phyloP scores from a whole-genome alignment of 2,329 filamentous ascomycete species.

The Aureobasidium sp. region DNA sequence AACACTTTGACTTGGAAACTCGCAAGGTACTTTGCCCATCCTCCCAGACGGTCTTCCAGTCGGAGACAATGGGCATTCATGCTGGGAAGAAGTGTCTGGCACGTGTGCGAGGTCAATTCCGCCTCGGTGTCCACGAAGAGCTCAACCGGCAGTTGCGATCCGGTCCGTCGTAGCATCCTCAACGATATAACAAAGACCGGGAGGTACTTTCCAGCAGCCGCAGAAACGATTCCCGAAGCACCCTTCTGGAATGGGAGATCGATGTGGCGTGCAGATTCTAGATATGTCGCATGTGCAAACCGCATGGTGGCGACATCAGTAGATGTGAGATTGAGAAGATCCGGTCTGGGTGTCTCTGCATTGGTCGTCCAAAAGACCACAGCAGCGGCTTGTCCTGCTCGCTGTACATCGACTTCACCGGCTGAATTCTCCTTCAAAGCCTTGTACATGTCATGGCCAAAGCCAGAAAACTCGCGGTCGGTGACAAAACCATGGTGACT shows the following conservation, averaged over 20 bases:
- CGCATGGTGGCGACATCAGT: neutral
- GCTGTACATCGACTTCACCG: neutral
- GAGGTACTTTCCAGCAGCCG: constrained; percentile 6
- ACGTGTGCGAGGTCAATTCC: constrained; percentile 36
- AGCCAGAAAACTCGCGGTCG: neutral
- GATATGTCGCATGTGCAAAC: neutral
- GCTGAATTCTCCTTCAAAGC: neutral
- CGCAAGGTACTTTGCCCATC: constrained; percentile 5
- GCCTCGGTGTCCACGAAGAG: constrained; percentile 35
- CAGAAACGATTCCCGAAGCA: constrained; percentile 6
- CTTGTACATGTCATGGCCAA: neutral
- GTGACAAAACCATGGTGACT: neutral
- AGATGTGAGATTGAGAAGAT: neutral
- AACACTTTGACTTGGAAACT: constrained; percentile 42
- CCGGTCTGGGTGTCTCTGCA: neutral
- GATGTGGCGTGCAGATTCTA: neutral
- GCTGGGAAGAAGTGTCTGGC: constrained; percentile 34
- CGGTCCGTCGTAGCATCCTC: constrained; percentile 35
- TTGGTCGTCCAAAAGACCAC: constrained; percentile 7
- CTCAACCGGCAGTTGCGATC: constrained; percentile 37
- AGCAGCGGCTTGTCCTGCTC: neutral
- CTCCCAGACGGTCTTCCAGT: constrained; percentile 33
- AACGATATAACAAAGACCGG: constrained; percentile 12
- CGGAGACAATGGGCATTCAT: constrained; percentile 37
- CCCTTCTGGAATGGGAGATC: neutral